Base-by-base conservation (phyloP, 257 asterid genomes). In the Primulina tabacum region DNA sequence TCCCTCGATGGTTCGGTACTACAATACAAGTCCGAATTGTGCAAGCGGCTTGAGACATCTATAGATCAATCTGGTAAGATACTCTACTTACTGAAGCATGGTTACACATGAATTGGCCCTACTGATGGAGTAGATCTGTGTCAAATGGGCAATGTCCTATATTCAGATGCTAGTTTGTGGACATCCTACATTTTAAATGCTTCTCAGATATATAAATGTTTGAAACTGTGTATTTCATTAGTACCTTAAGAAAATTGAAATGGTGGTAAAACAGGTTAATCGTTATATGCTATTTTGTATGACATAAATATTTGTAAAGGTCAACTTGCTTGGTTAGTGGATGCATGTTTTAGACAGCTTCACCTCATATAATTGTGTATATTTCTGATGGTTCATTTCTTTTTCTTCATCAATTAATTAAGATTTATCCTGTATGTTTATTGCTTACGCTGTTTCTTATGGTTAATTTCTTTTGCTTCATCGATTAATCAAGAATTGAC, bases 11-110 rank as follows among this genome's bases (percentile, higher is more conserved):
- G 79, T 30, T 88, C 95, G 4, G 99, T 87, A 20, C 81, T 85
- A 47, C 98, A 89, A 52, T 91, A 91, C 80, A 83, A 81, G 79
- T 77, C 92, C 14, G 99, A 94, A 75, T 73, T 94, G 75, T 88
- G 97, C 85, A 91, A 81, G 82, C 99, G 98, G 72, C 90, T 94
- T 26, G 95, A 89, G 82, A 82, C 80, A 68, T 77, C 90, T 65
- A 92, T 75, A 77, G 96, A 91, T 71, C 88, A 87, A 65, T 77
- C 91, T 52, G 99, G 99, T 94, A 81, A 71, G 84, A 60, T 76
- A 21, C 60, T 55, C 55, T 7, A 67, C 61, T 24, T 62, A 35
- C 58, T 75, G 38, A 53, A 67, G 55, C 37, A 57, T 47, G 53
- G 50, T 60, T 68, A 12, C 56, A 62, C 63, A 55, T 68, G 6